Percentiles rank a stretch among this genome's conserved stretches.
These are phyloP conservation scores for Oenanthe sinensis DNA, from an alignment of 129 eudicot species.

Conservation along the genomic window DNA sequence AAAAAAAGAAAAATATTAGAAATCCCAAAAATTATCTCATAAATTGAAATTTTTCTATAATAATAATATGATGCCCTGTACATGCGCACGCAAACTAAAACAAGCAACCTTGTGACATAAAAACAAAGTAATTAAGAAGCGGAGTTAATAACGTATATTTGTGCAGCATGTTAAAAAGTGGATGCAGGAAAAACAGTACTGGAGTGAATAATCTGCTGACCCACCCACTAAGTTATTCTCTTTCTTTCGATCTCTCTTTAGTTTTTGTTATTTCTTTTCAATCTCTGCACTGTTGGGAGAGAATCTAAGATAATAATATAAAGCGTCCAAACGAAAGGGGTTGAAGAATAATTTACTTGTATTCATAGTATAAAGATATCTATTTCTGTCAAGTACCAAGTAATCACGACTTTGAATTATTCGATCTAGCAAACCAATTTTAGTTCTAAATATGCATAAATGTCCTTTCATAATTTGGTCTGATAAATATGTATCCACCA, in stretches of 20 bases:
- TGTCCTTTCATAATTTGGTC: constrained; percentile 4
- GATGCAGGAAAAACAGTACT: neutral
- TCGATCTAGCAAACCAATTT: neutral
- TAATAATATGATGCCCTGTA: too few species aligned
- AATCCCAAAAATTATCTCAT: too few species aligned
- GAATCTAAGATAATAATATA: constrained; percentile 18
- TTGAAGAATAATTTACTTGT: constrained; percentile 10
- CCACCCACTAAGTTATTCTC: neutral
- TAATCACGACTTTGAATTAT: neutral
- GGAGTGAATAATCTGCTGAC: neutral
- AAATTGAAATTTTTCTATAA: too few species aligned
- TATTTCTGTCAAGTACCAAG: neutral
- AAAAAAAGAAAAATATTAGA: too few species aligned
- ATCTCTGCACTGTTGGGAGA: constrained; percentile 3
- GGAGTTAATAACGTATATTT: too few species aligned
- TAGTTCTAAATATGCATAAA: neutral
- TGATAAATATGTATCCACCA: neutral
- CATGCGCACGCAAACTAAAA: too few species aligned
- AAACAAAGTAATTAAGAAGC: too few species aligned
- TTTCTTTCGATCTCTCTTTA: neutral
- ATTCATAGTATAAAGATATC: constrained; percentile 2
- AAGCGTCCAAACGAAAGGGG: constrained; percentile 24
- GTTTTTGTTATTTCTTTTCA: neutral
- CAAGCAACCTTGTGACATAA: too few species aligned
- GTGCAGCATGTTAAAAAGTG: neutral